These are phyloP conservation scores for Vachellia pachyceras DNA, from an alignment of 306 rosid genomes.

Conservation along the genomic window DNA sequence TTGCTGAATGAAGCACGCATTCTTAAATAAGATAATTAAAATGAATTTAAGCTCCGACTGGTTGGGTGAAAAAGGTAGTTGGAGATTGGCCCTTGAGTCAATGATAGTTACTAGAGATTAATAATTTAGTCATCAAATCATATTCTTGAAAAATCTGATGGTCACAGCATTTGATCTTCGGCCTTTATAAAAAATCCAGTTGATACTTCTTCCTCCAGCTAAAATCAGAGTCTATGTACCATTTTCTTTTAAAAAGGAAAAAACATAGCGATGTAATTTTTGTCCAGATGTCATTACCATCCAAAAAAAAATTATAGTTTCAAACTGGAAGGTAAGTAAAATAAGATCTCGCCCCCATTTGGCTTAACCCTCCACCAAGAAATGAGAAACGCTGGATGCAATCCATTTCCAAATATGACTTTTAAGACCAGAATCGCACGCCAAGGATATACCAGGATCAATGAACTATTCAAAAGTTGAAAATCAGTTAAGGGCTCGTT, in stretches of 20 bases:
- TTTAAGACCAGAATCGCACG: constrained; percentile 9
- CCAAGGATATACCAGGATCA: neutral
- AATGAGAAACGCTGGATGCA: neutral
- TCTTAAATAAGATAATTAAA: constrained; percentile 2
- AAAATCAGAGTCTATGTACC: too few relatives aligned
- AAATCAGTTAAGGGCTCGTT: neutral
- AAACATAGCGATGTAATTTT: neutral
- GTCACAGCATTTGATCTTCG: neutral
- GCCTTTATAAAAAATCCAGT: neutral
- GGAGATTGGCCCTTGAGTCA: neutral
- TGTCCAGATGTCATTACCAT: neutral
- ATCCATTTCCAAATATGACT: neutral
- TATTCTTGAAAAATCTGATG: too few relatives aligned
- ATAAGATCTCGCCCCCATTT: neutral
- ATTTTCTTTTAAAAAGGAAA: too few relatives aligned
- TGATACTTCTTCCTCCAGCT: too few relatives aligned
- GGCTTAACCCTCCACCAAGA: neutral
- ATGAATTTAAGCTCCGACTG: constrained; percentile 10
- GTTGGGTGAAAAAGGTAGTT: neutral
- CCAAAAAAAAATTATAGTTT: too few relatives aligned
- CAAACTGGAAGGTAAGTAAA: neutral
- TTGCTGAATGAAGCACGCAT: neutral
- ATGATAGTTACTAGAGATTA: neutral
- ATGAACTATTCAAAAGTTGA: neutral
- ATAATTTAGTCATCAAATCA: neutral